Conservation (phyloP, 805 yeast genomes). For the Starmerella tilneyi region DNA sequence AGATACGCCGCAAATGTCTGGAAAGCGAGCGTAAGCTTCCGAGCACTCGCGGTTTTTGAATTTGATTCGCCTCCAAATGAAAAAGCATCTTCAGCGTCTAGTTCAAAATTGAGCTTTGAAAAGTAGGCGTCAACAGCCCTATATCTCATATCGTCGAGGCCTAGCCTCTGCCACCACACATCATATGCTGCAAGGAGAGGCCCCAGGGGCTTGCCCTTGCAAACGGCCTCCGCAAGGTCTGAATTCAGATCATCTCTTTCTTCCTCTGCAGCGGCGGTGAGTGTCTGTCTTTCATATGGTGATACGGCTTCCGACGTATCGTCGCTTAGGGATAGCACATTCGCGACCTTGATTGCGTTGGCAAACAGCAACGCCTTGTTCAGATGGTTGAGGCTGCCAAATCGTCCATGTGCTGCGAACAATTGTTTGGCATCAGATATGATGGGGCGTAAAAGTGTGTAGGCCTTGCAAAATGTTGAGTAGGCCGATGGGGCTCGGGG, state of each 20-base stretch:
- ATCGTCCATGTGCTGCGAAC: not conserved
- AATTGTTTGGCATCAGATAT: not conserved
- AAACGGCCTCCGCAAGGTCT: not conserved
- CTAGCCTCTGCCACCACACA: not conserved
- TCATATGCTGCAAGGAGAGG: not conserved
- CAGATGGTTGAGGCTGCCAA: not conserved
- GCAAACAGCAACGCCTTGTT: not conserved
- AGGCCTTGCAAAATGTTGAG: constrained; percentile 8
- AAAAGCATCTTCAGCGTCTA: constrained; percentile 5
- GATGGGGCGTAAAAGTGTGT: constrained; percentile 1
- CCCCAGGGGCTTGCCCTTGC: not conserved
- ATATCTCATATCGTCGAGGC: not conserved
- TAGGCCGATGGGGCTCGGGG: constrained; percentile 5
- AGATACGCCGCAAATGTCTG: constrained; percentile 3
- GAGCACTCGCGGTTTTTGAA: constrained; percentile 6
- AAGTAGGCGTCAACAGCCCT: constrained; percentile 2
- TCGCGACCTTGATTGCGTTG: not conserved
- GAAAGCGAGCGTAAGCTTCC: constrained; percentile 6
- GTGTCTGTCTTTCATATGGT: not conserved
- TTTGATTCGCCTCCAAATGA: constrained; percentile 1
- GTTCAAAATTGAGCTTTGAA: not conserved
- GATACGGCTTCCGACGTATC: not conserved
- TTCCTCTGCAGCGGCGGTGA: not conserved
- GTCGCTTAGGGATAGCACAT: not conserved
- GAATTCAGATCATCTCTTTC: not conserved